Evolutionary conservation across 2,329 filamentous ascomycete genomes (phyloP).

Genomic region (Apiospora kogelbergensis): DNA sequence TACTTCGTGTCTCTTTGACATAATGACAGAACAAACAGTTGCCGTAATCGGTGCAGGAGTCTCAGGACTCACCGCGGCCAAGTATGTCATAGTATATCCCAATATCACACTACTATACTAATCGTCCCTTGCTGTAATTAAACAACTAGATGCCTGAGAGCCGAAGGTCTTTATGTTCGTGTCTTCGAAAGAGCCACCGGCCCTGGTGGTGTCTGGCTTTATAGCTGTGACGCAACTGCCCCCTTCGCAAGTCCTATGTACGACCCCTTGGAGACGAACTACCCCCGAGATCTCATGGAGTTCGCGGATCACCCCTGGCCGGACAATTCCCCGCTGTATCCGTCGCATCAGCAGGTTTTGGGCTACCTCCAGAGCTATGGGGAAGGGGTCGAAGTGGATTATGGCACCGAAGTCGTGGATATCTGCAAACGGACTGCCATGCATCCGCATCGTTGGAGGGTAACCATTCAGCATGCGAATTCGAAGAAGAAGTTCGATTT

Average conservation of each 20-base stretch:
- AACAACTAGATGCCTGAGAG: conserved; percentile 4
- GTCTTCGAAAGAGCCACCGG: conserved; percentile 9
- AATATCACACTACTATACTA: neutral
- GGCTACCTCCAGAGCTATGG: neutral
- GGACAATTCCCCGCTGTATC: neutral
- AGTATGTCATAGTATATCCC: neutral
- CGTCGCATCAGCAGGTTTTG: neutral
- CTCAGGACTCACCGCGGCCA: conserved; percentile 8
- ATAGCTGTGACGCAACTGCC: neutral
- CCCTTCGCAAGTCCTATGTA: conserved; percentile 7
- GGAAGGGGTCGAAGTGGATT: neutral
- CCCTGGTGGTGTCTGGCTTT: conserved; percentile 9
- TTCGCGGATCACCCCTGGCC: conserved; percentile 6
- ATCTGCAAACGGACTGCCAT: neutral
- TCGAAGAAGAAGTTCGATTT: neutral
- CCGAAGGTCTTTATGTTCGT: conserved; percentile 6
- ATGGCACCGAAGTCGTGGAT: neutral
- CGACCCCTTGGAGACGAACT: conserved; percentile 4
- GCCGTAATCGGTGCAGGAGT: conserved; percentile 12
- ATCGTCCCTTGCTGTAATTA: neutral
- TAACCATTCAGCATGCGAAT: neutral
- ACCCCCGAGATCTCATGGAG: conserved; percentile 8
- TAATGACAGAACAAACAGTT: neutral
- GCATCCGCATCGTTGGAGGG: neutral
- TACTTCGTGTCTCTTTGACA: neutral